Base-by-base conservation (phyloP, 371 early-diverging fungal species). In the Syncephalastrum racemosum region DNA sequence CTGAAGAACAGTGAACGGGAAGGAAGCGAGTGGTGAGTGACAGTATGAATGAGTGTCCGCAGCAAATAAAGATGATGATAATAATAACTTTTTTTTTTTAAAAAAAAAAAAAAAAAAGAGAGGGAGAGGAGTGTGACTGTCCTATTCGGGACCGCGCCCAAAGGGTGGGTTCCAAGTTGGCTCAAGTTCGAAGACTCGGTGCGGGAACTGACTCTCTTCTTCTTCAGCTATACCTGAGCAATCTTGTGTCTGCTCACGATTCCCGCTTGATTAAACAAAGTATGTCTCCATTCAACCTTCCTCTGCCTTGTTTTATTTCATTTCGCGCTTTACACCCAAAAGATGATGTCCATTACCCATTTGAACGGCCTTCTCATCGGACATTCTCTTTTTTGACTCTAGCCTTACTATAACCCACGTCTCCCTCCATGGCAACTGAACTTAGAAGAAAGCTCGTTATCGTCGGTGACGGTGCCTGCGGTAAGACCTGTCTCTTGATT, bases 381-480 rank as follows among this genome's bases (percentile, higher is more conserved):
- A 25, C 53, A 10, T 10, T 43, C 20, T 15, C 24, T n/a, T 20
- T 41, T 39, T 22, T 8, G 43, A 19, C 41, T 41, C 23, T 23
- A 19, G 42, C 18, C 53, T 15, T 39, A 41, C 20, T 36, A 47
- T 31, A 46, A 47, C 25, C 20, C 56, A 48, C n/a, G 43, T 22
- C 46, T 31, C 39, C 7, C 47, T 47, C 39, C 45, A 59, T 59
- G 59, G 15, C 59, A 16, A 39, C 92, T 53, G 93, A 91, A 76
- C 87, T 94, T 70, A 90, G 94, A 72, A 84, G 93, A 62, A 96
- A 96, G 78, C 83, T 96, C 63, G 96, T 95, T 54, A 91, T 93
- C 67, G 94, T 96, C 45, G 97, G 97, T 49, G 96, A 96, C 66
- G 95, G 95, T 80, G 93, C 93, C 51, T 93, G 94, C 69, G 97